phyloP scores from a whole-genome alignment of 371 early-diverging fungal species.

The Mortierella sp. region DNA sequence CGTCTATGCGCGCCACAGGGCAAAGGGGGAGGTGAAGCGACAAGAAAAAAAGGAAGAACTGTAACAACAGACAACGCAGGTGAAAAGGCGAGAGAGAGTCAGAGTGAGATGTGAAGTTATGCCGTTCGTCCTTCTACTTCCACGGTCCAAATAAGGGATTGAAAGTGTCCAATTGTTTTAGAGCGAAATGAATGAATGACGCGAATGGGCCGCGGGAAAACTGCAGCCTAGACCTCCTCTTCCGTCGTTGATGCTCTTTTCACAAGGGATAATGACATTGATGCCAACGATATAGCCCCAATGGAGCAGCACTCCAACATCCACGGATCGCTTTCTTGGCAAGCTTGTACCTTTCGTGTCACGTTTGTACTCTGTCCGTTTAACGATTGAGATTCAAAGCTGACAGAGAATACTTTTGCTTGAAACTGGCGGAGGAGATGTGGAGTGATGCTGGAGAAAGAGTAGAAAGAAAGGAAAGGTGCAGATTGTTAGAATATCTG shows the following conservation, averaged over 20 bases:
- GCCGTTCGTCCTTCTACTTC: background rate
- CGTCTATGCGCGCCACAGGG: background rate
- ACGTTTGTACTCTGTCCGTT: background rate
- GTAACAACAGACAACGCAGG: background rate
- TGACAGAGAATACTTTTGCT: background rate
- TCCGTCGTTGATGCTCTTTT: background rate
- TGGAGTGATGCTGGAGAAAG: background rate
- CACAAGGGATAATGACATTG: conserved; percentile 3
- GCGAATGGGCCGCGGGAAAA: background rate
- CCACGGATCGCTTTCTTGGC: too few relatives aligned
- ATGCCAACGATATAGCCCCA: too few relatives aligned
- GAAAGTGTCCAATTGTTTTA: too few relatives aligned
- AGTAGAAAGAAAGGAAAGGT: background rate
- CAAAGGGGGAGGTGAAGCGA: background rate
- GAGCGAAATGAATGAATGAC: too few relatives aligned
- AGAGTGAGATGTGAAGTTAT: background rate
- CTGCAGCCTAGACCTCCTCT: background rate
- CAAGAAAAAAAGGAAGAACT: background rate
- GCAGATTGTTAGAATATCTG: background rate
- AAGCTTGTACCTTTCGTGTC: background rate
- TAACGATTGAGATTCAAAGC: background rate
- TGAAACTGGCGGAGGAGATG: background rate
- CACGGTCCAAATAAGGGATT: background rate
- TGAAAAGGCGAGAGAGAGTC: background rate
- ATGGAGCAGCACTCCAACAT: too few relatives aligned